Percentiles rank a stretch among this genome's conserved stretches.
These are phyloP conservation scores for Pisolithus sp. DNA, from an alignment of 768 basidiomycete genomes.

Conservation along the genomic window DNA sequence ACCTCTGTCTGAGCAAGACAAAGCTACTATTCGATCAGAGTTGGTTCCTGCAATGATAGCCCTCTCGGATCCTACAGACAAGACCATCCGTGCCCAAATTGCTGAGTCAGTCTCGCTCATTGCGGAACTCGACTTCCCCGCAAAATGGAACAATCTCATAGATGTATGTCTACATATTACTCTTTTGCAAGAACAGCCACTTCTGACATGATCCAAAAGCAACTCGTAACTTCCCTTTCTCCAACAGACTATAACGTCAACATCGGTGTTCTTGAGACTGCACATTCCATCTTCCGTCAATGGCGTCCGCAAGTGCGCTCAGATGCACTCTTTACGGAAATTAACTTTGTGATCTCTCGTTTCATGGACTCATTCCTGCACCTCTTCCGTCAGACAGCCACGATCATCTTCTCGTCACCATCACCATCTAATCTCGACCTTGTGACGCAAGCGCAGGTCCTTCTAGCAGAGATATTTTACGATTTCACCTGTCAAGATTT, in stretches of 20 bases:
- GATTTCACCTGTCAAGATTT: slow-evolving; percentile 95
- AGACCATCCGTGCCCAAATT: slow-evolving; percentile 72
- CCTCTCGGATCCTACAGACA: slow-evolving; percentile 69
- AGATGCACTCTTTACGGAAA: slow-evolving; percentile 80
- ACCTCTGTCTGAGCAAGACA: slow-evolving; percentile 67
- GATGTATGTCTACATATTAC: slow-evolving; percentile 53
- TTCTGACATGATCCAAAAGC: slow-evolving; percentile 39
- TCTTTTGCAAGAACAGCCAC: neutral
- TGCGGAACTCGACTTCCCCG: slow-evolving; percentile 88
- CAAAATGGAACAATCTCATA: slow-evolving; percentile 81
- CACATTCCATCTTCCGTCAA: slow-evolving; percentile 90
- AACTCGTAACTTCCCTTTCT: slow-evolving; percentile 83
- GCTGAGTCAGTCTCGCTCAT: slow-evolving; percentile 91
- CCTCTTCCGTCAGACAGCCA: slow-evolving; percentile 67
- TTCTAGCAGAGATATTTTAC: slow-evolving; percentile 83
- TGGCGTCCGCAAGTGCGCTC: slow-evolving; percentile 91
- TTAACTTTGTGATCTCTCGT: slow-evolving; percentile 81
- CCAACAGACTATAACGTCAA: slow-evolving; percentile 78
- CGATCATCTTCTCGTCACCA: slow-evolving; percentile 39
- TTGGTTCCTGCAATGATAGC: slow-evolving; percentile 90
- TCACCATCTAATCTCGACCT: slow-evolving; percentile 36
- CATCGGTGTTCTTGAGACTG: slow-evolving; percentile 85
- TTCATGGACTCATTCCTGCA: slow-evolving; percentile 82
- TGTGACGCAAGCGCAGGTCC: slow-evolving; percentile 67
- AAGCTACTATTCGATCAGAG: slow-evolving; percentile 60